Evolutionary conservation across 2,329 filamentous ascomycete genomes (phyloP), one percentile per base, ranked within the genome.

Genomic region (Diaporthe longicolla): DNA sequence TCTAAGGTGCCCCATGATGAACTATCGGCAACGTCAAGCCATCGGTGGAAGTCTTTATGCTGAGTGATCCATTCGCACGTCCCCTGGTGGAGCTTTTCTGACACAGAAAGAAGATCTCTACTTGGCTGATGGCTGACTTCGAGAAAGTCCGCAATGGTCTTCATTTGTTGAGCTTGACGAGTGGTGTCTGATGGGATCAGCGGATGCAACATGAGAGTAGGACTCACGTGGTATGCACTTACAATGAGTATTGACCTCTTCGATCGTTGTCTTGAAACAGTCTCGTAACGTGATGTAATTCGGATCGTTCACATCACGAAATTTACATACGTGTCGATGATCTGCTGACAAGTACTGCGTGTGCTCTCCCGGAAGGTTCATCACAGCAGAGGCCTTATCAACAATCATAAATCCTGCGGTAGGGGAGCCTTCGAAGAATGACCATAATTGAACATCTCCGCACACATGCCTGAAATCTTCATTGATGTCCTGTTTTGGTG

Each of bases 381-480:
- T 24, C 21, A 40, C 57, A 3, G 57, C 32, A 1, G 32, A 59
- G n/a, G 19, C 1, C n/a, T 59, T 59, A 9, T 59, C 35, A n/a
- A 59, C 57, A 9, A 59, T 21, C 10, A 59, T 59, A 11, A 43
- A 40, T 2, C 57, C 57, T 24, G 57, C 35, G 0, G 57, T 59
- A 0, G 57, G 54, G 0, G 5, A 5, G 1, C 32, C 21, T 24
- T 59, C 57, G 3, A 59, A 59, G 57, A 59, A 59, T 0, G 57
- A 59, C 32, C 57, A 59, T 1, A 59, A 10, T 1, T 26, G 21
- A 1, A 59, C 4, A 35, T 59, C 11, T 3, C 13, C 13, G 6
- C n/a, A 61, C 0, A 61, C 57, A 10, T 61, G 57, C 11, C 57
- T 61, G 57, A 61, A 61, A 15, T 61, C 57, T 4, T 61, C 57